A percentile compares a stretch with the other conserved stretches of the same genome.
phyloP scores from a whole-genome alignment of 73 alveolate genomes.

The Durusdinium trenchii region DNA sequence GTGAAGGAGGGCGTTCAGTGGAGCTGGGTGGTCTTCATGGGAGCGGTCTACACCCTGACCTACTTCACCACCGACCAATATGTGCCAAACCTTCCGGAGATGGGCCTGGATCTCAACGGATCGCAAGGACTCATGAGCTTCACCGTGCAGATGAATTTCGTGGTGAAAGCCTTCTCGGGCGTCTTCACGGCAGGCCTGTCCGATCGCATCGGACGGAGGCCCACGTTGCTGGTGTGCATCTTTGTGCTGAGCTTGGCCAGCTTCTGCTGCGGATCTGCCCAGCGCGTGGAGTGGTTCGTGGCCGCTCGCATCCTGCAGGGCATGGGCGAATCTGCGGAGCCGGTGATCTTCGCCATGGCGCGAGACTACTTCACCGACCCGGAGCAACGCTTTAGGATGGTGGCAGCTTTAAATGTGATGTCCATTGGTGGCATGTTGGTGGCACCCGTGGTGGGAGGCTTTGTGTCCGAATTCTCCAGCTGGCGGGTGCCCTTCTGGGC shows the following conservation, averaged over 20 bases:
- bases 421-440: not conserved
- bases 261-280: constrained; percentile 44
- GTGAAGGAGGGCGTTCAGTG: constrained; percentile 5
- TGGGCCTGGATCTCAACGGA: constrained; percentile 48
- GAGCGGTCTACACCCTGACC: not conserved
- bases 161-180: constrained; percentile 24
- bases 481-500: constrained; percentile 37
- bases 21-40: constrained; percentile 42
- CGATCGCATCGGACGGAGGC: constrained; percentile 68
- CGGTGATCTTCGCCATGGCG: constrained; percentile 47
- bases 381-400: not conserved
- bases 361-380: constrained; percentile 14
- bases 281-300: constrained; percentile 29
- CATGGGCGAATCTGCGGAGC: constrained; percentile 41
- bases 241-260: not conserved
- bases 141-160: constrained; percentile 41
- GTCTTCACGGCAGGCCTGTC: constrained; percentile 9
- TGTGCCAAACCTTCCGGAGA: constrained; percentile 36
- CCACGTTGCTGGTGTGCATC: not conserved
- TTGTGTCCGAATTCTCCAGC: not conserved
- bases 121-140: constrained; percentile 18
- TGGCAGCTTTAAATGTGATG: not conserved
- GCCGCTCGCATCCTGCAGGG: constrained; percentile 71
- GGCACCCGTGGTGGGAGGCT: constrained; percentile 17
- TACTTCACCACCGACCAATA: constrained; percentile 42